These are phyloP conservation scores for Chlorella ohadii DNA, from an alignment of 139 green algal genomes.

Conservation along the genomic window DNA sequence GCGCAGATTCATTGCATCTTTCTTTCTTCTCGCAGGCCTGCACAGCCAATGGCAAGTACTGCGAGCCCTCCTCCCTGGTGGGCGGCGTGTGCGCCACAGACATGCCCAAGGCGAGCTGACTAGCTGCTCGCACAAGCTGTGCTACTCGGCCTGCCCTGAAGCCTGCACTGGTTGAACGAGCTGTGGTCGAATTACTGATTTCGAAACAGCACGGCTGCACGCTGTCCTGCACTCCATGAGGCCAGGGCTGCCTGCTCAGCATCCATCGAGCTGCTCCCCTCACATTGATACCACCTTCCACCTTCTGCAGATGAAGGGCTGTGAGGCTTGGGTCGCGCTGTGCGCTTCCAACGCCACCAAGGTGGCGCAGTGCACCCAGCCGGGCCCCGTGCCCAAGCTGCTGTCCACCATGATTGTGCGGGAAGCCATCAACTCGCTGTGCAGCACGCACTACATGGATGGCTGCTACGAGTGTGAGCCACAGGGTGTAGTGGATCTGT, in stretches of 20 bases:
- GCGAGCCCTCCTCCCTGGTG: not conserved
- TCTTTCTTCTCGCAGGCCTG: no score
- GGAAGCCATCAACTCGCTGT: constrained; percentile 11
- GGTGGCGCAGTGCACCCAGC: constrained; percentile 16
- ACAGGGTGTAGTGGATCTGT: not conserved
- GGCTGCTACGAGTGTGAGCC: not conserved
- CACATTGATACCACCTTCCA: no score
- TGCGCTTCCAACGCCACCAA: not conserved
- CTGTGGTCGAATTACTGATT: no score
- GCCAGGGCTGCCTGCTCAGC: no score
- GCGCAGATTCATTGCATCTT: no score
- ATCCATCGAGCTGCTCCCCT: no score
- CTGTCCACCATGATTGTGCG: not conserved
- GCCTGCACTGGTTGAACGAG: no score
- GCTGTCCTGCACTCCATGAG: not conserved
- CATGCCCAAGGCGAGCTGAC: constrained; percentile 1
- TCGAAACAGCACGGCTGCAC: not conserved
- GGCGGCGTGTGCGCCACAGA: not conserved
- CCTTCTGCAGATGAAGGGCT: constrained; percentile 14
- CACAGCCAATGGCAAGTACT: not conserved
- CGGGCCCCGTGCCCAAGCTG: not conserved
- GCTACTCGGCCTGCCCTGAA: not conserved
- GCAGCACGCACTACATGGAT: not conserved
- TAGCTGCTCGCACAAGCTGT: not conserved
- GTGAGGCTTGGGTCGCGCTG: constrained; percentile 11